phyloP scores from a whole-genome alignment of 1,284 basidiomycete genomes.

The Papiliotrema terrestris region DNA sequence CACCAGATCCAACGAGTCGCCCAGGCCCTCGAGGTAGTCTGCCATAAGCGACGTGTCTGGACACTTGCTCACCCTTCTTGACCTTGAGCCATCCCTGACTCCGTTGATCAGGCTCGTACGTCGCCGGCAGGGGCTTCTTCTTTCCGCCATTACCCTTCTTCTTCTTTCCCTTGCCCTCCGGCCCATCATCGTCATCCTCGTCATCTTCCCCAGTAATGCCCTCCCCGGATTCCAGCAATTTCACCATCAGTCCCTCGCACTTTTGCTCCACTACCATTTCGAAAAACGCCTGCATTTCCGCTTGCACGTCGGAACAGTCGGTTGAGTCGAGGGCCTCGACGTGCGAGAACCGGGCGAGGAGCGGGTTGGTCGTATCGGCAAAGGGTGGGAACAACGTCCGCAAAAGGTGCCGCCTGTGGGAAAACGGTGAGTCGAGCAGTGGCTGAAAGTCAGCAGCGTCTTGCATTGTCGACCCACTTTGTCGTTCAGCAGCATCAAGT shows the following conservation, averaged over 20 bases:
- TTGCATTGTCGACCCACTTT: constrained; percentile 58
- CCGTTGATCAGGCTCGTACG: constrained; percentile 74
- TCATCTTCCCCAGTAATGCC: constrained; percentile 37
- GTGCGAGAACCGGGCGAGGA: constrained; percentile 66
- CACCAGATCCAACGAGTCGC: constrained; percentile 58
- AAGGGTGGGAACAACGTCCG: constrained; percentile 60
- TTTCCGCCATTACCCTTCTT: constrained; percentile 36
- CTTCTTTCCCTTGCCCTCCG: constrained; percentile 20
- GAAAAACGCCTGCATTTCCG: constrained; percentile 74
- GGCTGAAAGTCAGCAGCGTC: constrained; percentile 51
- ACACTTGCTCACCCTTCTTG: constrained; percentile 58
- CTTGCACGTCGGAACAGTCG: constrained; percentile 45
- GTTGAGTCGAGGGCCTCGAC: constrained; percentile 71
- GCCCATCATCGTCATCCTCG: constrained; percentile 30
- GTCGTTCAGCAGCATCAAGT: constrained; percentile 90
- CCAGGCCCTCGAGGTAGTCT: constrained; percentile 51
- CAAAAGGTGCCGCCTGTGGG: constrained; percentile 65
- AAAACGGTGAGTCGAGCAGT: constrained; percentile 68
- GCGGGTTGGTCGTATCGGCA: constrained; percentile 52
- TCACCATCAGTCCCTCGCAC: constrained; percentile 92
- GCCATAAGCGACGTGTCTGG: constrained; percentile 44
- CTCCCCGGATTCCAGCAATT: constrained; percentile 58
- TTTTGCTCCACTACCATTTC: constrained; percentile 71
- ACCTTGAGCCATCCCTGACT: constrained; percentile 71
- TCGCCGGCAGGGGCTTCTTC: constrained; percentile 73